phyloP scores from a whole-genome alignment of 768 basidiomycete genomes.

The Tricholomella constricta region DNA sequence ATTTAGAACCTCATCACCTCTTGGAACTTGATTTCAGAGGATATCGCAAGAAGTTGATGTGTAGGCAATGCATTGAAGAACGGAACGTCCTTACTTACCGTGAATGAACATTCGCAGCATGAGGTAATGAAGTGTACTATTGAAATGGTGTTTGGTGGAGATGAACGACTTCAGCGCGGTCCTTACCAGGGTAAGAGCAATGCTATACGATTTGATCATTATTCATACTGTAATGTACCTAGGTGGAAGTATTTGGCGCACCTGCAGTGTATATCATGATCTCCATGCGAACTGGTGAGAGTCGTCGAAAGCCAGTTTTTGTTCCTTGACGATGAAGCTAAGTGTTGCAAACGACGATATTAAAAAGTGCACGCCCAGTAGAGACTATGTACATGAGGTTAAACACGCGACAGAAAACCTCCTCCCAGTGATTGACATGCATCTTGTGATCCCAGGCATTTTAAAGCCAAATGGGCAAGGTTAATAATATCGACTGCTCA shows the following conservation, averaged over 20 bases:
- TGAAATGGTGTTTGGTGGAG: background rate
- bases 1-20: too few species aligned
- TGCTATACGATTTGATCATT: background rate
- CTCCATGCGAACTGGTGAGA: background rate
- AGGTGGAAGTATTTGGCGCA: too few species aligned
- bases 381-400: too few species aligned
- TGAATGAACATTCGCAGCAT: background rate
- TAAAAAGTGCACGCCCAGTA: conserved; percentile 17
- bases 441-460: background rate
- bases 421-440: background rate
- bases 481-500: background rate
- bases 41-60: too few species aligned
- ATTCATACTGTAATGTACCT: too few species aligned
- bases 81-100: too few species aligned
- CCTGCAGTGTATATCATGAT: conserved; percentile 1
- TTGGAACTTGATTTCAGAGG: too few species aligned
- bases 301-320: background rate
- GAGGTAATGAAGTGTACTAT: background rate
- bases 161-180: too few species aligned
- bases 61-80: too few species aligned
- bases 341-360: conserved; percentile 12
- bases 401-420: too few species aligned
- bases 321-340: conserved; percentile 5
- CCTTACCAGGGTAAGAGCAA: background rate
- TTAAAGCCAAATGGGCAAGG: background rate